Evolutionary conservation across 1,139 yeast species (phyloP), one percentile per base, ranked within the genome.

Genomic region (Zhuliangozyma blackwelliae): DNA sequence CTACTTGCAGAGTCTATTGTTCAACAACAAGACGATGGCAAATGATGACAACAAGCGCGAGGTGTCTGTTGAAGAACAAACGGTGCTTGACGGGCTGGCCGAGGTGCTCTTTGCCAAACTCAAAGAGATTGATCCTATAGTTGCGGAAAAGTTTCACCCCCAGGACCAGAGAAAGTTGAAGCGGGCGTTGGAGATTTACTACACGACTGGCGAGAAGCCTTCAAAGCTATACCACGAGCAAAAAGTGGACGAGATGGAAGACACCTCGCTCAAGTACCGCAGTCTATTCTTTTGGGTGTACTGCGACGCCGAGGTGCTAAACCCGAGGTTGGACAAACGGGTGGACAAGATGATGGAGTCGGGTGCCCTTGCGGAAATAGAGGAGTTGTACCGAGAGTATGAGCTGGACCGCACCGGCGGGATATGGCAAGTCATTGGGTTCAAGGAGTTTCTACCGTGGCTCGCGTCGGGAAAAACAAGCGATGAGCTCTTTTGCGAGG

Each of bases 341-440:
- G 97, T 92, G 0, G 96, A 92, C 52, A 70, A 67, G 26, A 92
- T 92, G 99, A 64, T 90, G 53, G 55, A 60, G 1, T 52, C 54
- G 1, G 90, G 90, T 0, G 96, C 88, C 0, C 49, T 83, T 32
- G 68, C 68, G 0, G 98, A 92, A 55, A 75, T 92, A 10, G 53
- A 70, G 7, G 75, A 77, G 36, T 55, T 92, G 54, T 79, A 72
- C 51, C 51, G 59, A 0, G 65, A 59, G 28, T 82, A 72, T 44
- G 39, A 49, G 22, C 29, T 40, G 1, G 50, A 43, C 16, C 54
- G 50, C 20, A 82, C 86, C 36, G 65, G 76, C 38, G 97, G 98
- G 1, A 75, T 92, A 0, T 90, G 89, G 88, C 98, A 92, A 59
- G 96, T 88, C 2, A 89, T 92, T 50, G 99, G 99, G 2, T 92